These are phyloP conservation scores for Forsythia viridissima DNA, from an alignment of 257 asterid genomes.

Conservation along the genomic window DNA sequence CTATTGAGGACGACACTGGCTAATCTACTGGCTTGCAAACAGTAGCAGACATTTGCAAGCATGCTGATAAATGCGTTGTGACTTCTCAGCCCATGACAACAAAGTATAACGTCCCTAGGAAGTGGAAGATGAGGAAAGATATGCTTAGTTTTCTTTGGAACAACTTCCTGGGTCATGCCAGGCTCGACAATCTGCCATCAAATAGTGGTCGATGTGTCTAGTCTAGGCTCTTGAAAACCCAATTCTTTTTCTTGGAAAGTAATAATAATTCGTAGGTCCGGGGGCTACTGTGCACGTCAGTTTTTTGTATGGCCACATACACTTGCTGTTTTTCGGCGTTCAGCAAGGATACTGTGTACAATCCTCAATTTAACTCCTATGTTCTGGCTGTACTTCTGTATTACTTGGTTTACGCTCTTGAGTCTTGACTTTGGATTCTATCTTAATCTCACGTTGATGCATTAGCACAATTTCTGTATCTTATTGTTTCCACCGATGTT, in stretches of 20 bases:
- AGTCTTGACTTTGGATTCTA: neutral
- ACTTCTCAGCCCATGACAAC: neutral
- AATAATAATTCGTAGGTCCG: too few relatives aligned
- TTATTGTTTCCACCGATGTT: neutral
- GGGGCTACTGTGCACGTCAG: too few relatives aligned
- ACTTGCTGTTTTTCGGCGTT: neutral
- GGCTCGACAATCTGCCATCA: neutral
- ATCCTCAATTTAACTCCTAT: neutral
- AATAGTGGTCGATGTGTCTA: neutral
- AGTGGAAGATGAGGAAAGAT: neutral
- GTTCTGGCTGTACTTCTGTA: neutral
- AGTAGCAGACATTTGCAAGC: neutral
- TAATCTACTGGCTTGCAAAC: too few relatives aligned
- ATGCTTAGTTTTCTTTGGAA: neutral
- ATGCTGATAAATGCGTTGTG: neutral
- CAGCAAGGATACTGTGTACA: neutral
- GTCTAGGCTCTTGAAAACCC: neutral
- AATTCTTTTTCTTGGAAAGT: too few relatives aligned
- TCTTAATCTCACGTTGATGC: neutral
- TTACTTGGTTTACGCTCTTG: neutral
- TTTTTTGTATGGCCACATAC: neutral
- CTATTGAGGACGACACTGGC: neutral
- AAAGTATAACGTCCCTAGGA: neutral
- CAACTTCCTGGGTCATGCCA: neutral
- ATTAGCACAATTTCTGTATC: neutral